Evolutionary conservation across 2,329 filamentous ascomycete species (phyloP).

Genomic region (Aspergillus intermedius): DNA sequence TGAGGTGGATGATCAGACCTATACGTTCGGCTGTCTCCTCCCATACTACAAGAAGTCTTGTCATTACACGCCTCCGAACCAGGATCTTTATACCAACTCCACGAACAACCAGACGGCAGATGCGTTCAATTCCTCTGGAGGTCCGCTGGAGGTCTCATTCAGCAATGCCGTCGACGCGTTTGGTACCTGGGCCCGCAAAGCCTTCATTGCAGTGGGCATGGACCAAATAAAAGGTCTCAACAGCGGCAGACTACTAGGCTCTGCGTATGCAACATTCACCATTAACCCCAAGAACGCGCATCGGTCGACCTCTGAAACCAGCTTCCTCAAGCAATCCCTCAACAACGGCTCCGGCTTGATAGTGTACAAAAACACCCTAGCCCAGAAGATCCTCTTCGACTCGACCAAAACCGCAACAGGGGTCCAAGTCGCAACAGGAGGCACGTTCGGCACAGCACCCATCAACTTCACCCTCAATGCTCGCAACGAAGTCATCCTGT

Average conservation of each 20-base stretch:
- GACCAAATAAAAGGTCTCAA: constrained; percentile 20
- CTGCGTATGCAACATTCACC: constrained; percentile 22
- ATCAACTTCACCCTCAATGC: constrained; percentile 10
- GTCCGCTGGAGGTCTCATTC: constrained; percentile 29
- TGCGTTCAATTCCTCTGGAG: constrained; percentile 14
- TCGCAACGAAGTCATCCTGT: constrained; percentile 12
- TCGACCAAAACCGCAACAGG: constrained; percentile 20
- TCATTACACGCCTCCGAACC: constrained; percentile 21
- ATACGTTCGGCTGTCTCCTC: constrained; percentile 19
- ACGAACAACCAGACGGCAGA: constrained; percentile 16
- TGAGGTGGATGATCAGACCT: constrained; percentile 28
- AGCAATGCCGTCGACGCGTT: constrained; percentile 21
- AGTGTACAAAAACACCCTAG: constrained; percentile 28
- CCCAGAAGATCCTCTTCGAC: constrained; percentile 31
- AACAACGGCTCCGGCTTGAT: constrained; percentile 18
- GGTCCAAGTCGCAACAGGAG: constrained; percentile 10
- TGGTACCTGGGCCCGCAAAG: constrained; percentile 21
- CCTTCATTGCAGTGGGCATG: constrained; percentile 22
- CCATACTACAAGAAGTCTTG: constrained; percentile 22
- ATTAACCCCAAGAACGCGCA: constrained; percentile 22
- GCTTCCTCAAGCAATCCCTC: constrained; percentile 20
- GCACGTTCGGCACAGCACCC: constrained; percentile 9
- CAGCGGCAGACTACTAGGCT: constrained; percentile 19
- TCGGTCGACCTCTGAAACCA: constrained; percentile 13
- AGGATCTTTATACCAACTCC: constrained; percentile 15